Conservation (phyloP, 1,284 basidiomycete genomes). For the Taiwanofungus camphoratus region DNA sequence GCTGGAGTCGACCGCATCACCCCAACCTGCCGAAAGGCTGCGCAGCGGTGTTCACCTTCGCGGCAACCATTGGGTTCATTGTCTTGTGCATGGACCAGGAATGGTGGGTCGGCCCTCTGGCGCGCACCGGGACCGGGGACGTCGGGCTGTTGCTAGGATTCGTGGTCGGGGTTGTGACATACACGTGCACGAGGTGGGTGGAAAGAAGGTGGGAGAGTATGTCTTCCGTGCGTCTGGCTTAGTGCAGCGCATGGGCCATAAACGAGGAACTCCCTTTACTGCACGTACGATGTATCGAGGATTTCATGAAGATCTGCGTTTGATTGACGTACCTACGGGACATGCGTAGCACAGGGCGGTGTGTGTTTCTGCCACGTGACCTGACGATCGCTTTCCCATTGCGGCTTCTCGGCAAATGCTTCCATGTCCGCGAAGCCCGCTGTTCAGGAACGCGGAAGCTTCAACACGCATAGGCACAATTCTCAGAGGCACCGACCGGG, state of each 20-base stretch:
- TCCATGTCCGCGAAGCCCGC: too few species aligned
- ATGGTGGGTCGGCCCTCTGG: constrained; percentile 50
- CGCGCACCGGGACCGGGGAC: constrained; percentile 45
- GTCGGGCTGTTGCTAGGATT: constrained; percentile 50
- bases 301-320: not conserved
- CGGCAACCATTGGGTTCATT: constrained; percentile 41
- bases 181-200: constrained; percentile 33
- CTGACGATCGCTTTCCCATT: too few species aligned
- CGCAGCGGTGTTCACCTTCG: constrained; percentile 46
- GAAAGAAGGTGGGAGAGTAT: constrained; percentile 29
- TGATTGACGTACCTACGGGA: too few species aligned
- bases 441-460: too few species aligned
- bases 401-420: too few species aligned
- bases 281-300: not conserved
- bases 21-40: constrained; percentile 37
- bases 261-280: not conserved
- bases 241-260: not conserved
- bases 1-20: constrained; percentile 36
- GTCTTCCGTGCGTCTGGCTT: not conserved
- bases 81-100: constrained; percentile 55
- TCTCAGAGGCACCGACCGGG: too few species aligned
- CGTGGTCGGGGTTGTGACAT: constrained; percentile 33
- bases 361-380: too few species aligned
- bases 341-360: too few species aligned
- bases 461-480: too few species aligned